Base-by-base conservation (phyloP, 805 yeast species). In the Spathaspora arborariae region DNA sequence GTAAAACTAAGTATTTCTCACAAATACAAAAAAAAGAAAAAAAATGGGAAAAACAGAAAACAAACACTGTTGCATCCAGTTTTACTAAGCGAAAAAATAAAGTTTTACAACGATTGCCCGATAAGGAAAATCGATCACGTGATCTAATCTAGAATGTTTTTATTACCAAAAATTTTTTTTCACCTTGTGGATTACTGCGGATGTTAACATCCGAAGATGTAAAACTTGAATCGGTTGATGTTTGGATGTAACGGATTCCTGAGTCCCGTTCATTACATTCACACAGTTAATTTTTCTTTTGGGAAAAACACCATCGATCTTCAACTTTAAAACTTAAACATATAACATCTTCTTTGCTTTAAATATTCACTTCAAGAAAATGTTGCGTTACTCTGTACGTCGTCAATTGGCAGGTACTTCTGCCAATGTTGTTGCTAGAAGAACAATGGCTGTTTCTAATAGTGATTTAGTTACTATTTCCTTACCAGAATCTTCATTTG, bases 401-500 rank as follows among this genome's bases (percentile, higher is more conserved):
- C 53, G 51, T 43, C 49, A 50, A 47, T 47, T 50, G 51, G 47
- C 46, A 34, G 35, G 54, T 45, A 56, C 49, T 39, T 20, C 45
- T 30, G 37, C 39, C 39, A 39, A 42, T 20, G 38, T 30, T 7
- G 8, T 50, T 30, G 62, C 60, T 42, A 59, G 54, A 51, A 67
- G 75, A 61, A 48, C 65, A 45, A 49, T 69, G 64, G 75, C 75
- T 52, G 58, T 64, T 36, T 46, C 67, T 34, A 37, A 59, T 11
- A 56, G 60, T 50, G 75, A 70, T 56, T 65, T 69, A 58, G 73
- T 70, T 38, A 53, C 64, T 49, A 79, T 87, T 56, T 78, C 79
- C 15, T 78, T 92, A 53, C 95, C 96, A 51, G 90, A 83, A 45
- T 68, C 79, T 46, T 84, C 96, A 7, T 94, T 89, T 65, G 94